Conservation (phyloP, 2,329 filamentous ascomycete genomes). For the Dactylellina drechsleri region DNA sequence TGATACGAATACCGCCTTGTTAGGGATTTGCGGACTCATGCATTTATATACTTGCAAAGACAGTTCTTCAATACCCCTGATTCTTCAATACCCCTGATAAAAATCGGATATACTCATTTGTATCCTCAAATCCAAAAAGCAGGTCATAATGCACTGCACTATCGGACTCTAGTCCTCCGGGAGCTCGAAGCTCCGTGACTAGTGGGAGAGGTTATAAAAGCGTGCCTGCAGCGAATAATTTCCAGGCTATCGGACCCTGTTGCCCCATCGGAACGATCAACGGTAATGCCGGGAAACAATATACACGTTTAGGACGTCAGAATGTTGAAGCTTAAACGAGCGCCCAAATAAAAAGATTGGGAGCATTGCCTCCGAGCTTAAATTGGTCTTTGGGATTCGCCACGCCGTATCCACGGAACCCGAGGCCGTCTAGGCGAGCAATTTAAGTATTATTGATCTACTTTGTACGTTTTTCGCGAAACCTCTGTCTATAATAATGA, state of each 20-base stretch:
- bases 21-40: not conserved
- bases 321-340: no score
- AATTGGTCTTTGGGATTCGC: no score
- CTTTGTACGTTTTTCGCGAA: not conserved
- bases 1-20: not conserved
- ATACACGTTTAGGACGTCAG: no score
- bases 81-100: not conserved
- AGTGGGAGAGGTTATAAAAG: slow-evolving; percentile 5
- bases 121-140: slow-evolving; percentile 10
- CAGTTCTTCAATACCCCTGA: not conserved
- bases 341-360: no score
- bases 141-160: not conserved
- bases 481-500: no score
- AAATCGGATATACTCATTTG: not conserved
- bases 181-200: not conserved
- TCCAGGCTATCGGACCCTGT: no score
- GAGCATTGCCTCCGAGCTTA: no score
- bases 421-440: not conserved
- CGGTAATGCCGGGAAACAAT: no score
- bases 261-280: no score
- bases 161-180: slow-evolving; percentile 34
- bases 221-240: slow-evolving; percentile 5
- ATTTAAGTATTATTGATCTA: not conserved
- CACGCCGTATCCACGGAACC: not conserved
- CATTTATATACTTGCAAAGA: slow-evolving; percentile 1